These are phyloP conservation scores for Trichomonascaceae sp. DNA, from an alignment of 1,139 yeast genomes.

Conservation along the genomic window DNA sequence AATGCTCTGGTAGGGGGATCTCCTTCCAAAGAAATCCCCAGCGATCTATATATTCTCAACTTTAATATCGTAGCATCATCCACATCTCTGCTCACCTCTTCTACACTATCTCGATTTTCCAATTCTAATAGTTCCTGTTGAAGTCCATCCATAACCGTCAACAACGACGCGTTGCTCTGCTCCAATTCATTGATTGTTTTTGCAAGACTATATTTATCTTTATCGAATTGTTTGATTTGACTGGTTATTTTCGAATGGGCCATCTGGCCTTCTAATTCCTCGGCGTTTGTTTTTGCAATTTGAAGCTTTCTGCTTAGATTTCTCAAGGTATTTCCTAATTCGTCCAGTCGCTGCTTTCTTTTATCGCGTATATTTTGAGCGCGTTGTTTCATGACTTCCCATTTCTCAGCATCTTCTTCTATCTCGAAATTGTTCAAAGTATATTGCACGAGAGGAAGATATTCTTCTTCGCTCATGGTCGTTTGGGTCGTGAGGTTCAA, in stretches of 20 bases:
- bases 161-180: constrained; percentile 43
- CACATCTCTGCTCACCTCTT: constrained; percentile 26
- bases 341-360: constrained; percentile 17
- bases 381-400: constrained; percentile 20
- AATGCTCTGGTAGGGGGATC: constrained; percentile 39
- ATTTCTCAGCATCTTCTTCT: constrained; percentile 40
- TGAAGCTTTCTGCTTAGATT: constrained; percentile 29
- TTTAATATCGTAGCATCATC: constrained; percentile 36
- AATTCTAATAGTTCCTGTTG: constrained; percentile 37
- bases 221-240: constrained; percentile 36
- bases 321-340: constrained; percentile 18
- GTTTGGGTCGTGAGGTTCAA: no score
- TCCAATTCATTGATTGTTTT: constrained; percentile 54
- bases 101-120: constrained; percentile 28
- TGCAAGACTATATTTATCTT: constrained; percentile 48
- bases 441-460: constrained; percentile 17
- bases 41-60: constrained; percentile 33
- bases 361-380: constrained; percentile 17
- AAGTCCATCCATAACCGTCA: constrained; percentile 40
- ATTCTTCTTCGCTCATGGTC: constrained; percentile 11
- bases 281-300: constrained; percentile 23
- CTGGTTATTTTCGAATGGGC: background rate
- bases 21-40: constrained; percentile 34
- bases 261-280: constrained; percentile 3
- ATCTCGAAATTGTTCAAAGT: constrained; percentile 46